Evolutionary conservation across 2,329 filamentous ascomycete genomes (phyloP), one percentile per base, ranked within the genome.

Genomic region (Nigrospora osmanthi): DNA sequence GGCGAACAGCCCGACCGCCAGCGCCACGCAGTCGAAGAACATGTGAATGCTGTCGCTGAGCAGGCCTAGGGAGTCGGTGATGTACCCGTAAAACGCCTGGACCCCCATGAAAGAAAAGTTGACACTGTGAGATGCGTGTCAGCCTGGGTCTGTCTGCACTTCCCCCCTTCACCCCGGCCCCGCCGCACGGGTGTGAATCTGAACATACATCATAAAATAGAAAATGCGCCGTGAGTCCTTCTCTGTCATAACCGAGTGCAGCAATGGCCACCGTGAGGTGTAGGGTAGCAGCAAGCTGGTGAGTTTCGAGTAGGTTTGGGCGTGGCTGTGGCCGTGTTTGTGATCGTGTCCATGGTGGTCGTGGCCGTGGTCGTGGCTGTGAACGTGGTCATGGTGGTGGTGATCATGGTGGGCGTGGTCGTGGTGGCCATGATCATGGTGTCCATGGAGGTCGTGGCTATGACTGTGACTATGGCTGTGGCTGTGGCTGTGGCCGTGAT

Each of bases 1-100:
- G 28, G 93, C 93, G 55, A 91, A 85, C 11, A 98, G 73, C 11
- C 93, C 93, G 33, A 98, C 89, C 2, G 87, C 80, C 28, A 98
- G 76, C 16, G 91, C 93, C 33, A 96, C 82, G 54, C 93, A 98
- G 66, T 98, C 93, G 57, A 98, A 97, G 58, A 98, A 91, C 93
- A 98, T 98, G 67, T 98, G 93, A 51, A 98, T 93, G 58, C 90
- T 97, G 65, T 98, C 93, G 54, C 89, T 95, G 15, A 98, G 78
- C n/a, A 98, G 75, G 3, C 93, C 93, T 6, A 98, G 71, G 0
- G 93, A 98, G 54, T 95, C 90, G 4, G 89, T 97, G 11, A 93
- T 69, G 56, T 93, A 94, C 40, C 93, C 93, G 59, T 98, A 98
- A 49, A 91, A 89, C 35, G 90, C 86, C 58, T 98, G 93, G 1